Evolutionary conservation across 768 basidiomycete species (phyloP).

Genomic region (Tylopilus sp.): DNA sequence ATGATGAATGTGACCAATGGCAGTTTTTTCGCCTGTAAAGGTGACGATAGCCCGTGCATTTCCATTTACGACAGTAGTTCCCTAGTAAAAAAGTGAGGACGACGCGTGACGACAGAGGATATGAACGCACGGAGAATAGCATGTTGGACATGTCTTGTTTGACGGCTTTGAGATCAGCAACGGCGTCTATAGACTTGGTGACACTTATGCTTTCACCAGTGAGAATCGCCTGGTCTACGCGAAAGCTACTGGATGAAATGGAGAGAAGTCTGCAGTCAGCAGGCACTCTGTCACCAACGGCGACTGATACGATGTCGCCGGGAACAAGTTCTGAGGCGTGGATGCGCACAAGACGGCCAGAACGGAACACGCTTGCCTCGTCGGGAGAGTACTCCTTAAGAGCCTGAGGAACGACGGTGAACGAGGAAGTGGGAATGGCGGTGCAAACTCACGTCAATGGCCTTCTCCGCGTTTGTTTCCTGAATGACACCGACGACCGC

Average conservation of each 20-base stretch:
- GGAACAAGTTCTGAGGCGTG: conserved; percentile 91
- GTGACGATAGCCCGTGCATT: conserved; percentile 85
- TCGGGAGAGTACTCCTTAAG: conserved; percentile 97
- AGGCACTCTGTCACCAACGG: conserved; percentile 93
- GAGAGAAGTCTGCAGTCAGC: conserved; percentile 91
- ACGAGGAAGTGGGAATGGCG: not conserved
- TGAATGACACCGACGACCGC: conserved; percentile 98
- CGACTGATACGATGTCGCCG: conserved; percentile 86
- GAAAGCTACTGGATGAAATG: conserved; percentile 89
- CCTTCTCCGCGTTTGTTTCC: conserved; percentile 93
- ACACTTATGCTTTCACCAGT: conserved; percentile 94
- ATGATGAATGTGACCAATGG: conserved; percentile 96
- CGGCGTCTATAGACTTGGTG: conserved; percentile 67
- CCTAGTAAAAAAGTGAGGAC: conserved; percentile 43
- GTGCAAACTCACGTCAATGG: conserved; percentile 79
- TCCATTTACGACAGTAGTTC: conserved; percentile 95
- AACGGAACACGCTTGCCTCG: conserved; percentile 86
- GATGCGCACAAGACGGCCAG: conserved; percentile 63
- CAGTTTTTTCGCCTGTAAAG: conserved; percentile 81
- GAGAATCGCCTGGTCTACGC: conserved; percentile 93
- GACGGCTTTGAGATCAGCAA: conserved; percentile 76
- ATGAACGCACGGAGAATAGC: conserved; percentile 74
- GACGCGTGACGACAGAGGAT: not conserved
- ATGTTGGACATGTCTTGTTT: conserved; percentile 99
- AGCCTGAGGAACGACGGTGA: conserved; percentile 50